A percentile compares a stretch with the other conserved stretches of the same genome.
These are phyloP conservation scores for Quercus agrifolia DNA, from an alignment of 306 rosid genomes.

Conservation along the genomic window DNA sequence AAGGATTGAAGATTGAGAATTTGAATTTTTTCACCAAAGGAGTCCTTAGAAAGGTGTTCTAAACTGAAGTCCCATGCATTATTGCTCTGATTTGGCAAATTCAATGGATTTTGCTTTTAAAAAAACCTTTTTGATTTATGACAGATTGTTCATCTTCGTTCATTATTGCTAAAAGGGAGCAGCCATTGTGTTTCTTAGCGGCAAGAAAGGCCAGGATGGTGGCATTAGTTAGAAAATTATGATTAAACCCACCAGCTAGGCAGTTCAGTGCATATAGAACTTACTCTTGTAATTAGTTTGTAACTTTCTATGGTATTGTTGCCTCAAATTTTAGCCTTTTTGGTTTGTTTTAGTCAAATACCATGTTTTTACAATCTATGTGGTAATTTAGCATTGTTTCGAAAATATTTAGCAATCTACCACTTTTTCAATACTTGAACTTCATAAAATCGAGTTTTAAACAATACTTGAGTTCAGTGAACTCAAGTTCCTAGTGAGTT, in stretches of 20 bases:
- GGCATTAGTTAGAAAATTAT: not conserved
- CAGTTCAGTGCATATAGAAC: not conserved
- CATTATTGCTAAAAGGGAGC: not conserved
- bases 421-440: no score
- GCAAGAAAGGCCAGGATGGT: not conserved
- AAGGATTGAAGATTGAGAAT: conserved; percentile 39
- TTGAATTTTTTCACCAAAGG: not conserved
- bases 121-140: not conserved
- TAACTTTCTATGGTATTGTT: not conserved
- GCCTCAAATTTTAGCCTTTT: not conserved
- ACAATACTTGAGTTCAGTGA: no score
- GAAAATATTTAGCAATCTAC: no score
- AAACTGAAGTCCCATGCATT: not conserved
- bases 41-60: not conserved
- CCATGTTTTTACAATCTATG: no score
- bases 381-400: no score
- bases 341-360: no score
- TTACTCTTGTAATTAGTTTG: no score
- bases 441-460: no score
- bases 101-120: not conserved
- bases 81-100: not conserved
- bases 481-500: no score
- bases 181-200: no score
- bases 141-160: not conserved
- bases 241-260: not conserved